Percentiles rank a stretch among this genome's conserved stretches.
Conservation (phyloP, 306 rosid genomes). For the Ormosia emarginata region DNA sequence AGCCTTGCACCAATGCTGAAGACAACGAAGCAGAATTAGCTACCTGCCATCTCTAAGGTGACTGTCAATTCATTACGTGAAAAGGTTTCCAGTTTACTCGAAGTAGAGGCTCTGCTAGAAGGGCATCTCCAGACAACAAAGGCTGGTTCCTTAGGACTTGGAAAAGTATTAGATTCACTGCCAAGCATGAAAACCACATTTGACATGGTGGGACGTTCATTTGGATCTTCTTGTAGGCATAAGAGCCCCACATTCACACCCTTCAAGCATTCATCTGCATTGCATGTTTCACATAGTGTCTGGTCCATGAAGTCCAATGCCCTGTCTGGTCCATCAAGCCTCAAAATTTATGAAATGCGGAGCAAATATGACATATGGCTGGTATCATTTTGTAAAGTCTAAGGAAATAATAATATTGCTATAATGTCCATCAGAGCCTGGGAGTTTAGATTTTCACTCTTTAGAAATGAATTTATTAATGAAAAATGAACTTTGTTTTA, state of each 20-base stretch:
- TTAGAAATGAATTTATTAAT: too few relatives aligned
- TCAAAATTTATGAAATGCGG: too few relatives aligned
- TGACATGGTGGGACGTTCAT: slow-evolving; percentile 68
- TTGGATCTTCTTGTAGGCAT: slow-evolving; percentile 74
- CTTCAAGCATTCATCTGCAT: slow-evolving; percentile 51
- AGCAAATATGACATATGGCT: too few relatives aligned
- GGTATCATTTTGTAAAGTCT: too few relatives aligned
- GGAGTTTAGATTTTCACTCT: too few relatives aligned
- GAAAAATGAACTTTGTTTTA: too few relatives aligned
- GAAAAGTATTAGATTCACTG: slow-evolving; percentile 54
- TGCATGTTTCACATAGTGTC: slow-evolving; percentile 45
- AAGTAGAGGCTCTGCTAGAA: slow-evolving; percentile 68
- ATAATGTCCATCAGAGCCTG: too few relatives aligned
- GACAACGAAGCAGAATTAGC: too few relatives aligned
- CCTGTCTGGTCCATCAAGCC: too few relatives aligned
- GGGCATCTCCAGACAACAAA: slow-evolving; percentile 59
- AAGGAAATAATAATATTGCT: too few relatives aligned
- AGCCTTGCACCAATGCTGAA: too few relatives aligned
- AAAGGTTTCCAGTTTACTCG: slow-evolving; percentile 59
- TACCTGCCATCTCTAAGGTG: slow-evolving; percentile 68
- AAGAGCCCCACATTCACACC: slow-evolving; percentile 57
- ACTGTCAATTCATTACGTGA: slow-evolving; percentile 71
- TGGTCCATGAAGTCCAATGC: slow-evolving; percentile 53
- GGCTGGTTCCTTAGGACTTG: slow-evolving; percentile 69
- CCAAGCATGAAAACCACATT: slow-evolving; percentile 66